Percentiles rank a stretch among this genome's conserved stretches.
phyloP scores from a whole-genome alignment of 2,329 filamentous ascomycete species.

The Fusarium sp. region DNA sequence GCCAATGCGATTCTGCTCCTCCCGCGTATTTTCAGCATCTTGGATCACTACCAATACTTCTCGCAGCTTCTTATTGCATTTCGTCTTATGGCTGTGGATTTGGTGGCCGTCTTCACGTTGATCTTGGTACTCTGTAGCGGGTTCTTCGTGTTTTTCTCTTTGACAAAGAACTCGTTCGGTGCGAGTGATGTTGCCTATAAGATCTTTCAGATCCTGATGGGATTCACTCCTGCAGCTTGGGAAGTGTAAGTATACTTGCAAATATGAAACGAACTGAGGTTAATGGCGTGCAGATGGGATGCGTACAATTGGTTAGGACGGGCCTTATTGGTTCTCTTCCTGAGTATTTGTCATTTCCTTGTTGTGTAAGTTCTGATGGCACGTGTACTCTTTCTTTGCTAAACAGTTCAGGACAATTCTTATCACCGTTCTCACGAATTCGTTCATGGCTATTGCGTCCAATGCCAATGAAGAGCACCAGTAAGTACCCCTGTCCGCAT shows the following conservation, averaged over 20 bases:
- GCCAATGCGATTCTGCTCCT: slow-evolving; percentile 90
- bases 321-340: slow-evolving; percentile 79
- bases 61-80: slow-evolving; percentile 95
- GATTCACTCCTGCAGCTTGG: slow-evolving; percentile 95
- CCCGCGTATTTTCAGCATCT: slow-evolving; percentile 88
- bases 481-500: slow-evolving; percentile 50
- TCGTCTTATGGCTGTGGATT: slow-evolving; percentile 89
- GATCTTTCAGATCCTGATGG: slow-evolving; percentile 94
- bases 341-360: slow-evolving; percentile 95
- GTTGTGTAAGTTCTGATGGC: slow-evolving; percentile 69
- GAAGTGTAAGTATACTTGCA: slow-evolving; percentile 69
- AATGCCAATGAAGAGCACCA: slow-evolving; percentile 93
- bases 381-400: not conserved
- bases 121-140: slow-evolving; percentile 91
- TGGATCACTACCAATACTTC: slow-evolving; percentile 97
- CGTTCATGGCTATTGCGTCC: slow-evolving; percentile 93
- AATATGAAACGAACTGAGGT: not conserved
- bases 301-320: slow-evolving; percentile 83
- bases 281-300: slow-evolving; percentile 63
- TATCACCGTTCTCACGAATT: slow-evolving; percentile 95
- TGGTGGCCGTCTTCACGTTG: slow-evolving; percentile 84
- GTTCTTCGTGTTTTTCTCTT: slow-evolving; percentile 93
- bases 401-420: slow-evolving; percentile 74
- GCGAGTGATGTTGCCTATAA: slow-evolving; percentile 84
- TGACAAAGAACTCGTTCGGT: slow-evolving; percentile 78